Conservation (phyloP, 352 stramenopile genomes). For the Albugo laibachii region DNA sequence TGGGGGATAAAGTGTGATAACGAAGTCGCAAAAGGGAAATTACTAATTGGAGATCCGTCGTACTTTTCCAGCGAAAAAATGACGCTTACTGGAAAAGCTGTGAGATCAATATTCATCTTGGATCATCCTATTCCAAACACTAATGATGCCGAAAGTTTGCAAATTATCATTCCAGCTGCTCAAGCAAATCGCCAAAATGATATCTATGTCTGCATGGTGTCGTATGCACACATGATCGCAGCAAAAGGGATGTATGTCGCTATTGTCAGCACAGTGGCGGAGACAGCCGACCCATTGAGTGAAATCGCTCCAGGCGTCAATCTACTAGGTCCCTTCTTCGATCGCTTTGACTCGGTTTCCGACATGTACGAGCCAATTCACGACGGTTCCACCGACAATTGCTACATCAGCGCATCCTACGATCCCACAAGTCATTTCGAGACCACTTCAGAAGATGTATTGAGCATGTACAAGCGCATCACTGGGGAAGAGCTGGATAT, state of each 20-base stretch:
- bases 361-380: slow-evolving; percentile 88
- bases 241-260: slow-evolving; percentile 95
- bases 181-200: slow-evolving; percentile 92
- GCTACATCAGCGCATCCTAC: slow-evolving; percentile 94
- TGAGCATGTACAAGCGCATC: slow-evolving; percentile 95
- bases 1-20: slow-evolving; percentile 85
- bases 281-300: slow-evolving; percentile 88
- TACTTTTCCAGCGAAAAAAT: slow-evolving; percentile 94
- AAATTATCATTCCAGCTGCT: slow-evolving; percentile 98
- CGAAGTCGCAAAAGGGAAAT: slow-evolving; percentile 91
- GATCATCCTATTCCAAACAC: slow-evolving; percentile 96
- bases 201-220: slow-evolving; percentile 97
- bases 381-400: slow-evolving; percentile 87
- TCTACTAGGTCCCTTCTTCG: slow-evolving; percentile 90
- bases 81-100: slow-evolving; percentile 84
- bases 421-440: slow-evolving; percentile 94
- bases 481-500: slow-evolving; percentile 96
- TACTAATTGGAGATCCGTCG: slow-evolving; percentile 97
- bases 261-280: slow-evolving; percentile 95
- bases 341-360: slow-evolving; percentile 92
- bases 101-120: slow-evolving; percentile 98
- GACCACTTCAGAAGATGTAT: slow-evolving; percentile 90
- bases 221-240: slow-evolving; percentile 86
- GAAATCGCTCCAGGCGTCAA: slow-evolving; percentile 92
- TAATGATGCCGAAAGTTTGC: slow-evolving; percentile 89